Percentiles rank a stretch among this genome's conserved stretches.
Evolutionary conservation across 768 basidiomycete genomes (phyloP).

Genomic region (Lyophyllum decastes): DNA sequence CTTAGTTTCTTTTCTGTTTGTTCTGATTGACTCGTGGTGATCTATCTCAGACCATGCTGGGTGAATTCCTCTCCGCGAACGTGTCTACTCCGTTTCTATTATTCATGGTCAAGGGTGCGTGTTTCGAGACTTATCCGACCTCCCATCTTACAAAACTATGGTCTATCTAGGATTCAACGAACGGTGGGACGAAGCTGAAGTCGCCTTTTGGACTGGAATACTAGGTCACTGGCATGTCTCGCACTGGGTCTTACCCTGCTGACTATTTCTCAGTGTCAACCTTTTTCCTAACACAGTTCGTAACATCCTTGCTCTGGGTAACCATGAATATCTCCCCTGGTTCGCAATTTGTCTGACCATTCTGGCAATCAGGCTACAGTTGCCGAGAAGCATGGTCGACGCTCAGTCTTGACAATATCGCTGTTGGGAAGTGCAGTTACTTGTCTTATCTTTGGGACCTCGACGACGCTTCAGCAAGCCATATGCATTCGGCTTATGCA

Average conservation of each 20-base stretch:
- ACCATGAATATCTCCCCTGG: conserved; percentile 14
- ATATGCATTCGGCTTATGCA: conserved; percentile 86
- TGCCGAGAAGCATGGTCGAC: conserved; percentile 87
- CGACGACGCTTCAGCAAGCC: conserved; percentile 75
- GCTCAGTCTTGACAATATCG: conserved; percentile 82
- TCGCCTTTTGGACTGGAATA: conserved; percentile 88
- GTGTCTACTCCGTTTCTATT: conserved; percentile 89
- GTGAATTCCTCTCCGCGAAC: conserved; percentile 93
- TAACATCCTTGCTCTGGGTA: conserved; percentile 94
- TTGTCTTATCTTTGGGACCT: conserved; percentile 77
- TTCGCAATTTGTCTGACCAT: conserved; percentile 15
- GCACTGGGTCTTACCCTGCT: conserved; percentile 3
- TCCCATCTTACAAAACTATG: conserved; percentile 1
- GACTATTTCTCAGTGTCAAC: conserved; percentile 55
- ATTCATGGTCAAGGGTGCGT: conserved; percentile 88
- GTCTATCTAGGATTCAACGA: conserved; percentile 60
- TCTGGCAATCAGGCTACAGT: conserved; percentile 71
- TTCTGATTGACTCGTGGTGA: conserved; percentile 8
- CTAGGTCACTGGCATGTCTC: conserved; percentile 52
- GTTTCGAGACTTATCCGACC: neutral
- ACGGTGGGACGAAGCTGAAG: conserved; percentile 76
- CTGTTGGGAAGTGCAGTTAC: conserved; percentile 84
- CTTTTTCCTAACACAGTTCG: conserved; percentile 94
- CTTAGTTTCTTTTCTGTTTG: neutral
- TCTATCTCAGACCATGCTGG: conserved; percentile 76